Evolutionary conservation across 129 eudicot genomes (phyloP).

Genomic region (Artemisia tridentata): DNA sequence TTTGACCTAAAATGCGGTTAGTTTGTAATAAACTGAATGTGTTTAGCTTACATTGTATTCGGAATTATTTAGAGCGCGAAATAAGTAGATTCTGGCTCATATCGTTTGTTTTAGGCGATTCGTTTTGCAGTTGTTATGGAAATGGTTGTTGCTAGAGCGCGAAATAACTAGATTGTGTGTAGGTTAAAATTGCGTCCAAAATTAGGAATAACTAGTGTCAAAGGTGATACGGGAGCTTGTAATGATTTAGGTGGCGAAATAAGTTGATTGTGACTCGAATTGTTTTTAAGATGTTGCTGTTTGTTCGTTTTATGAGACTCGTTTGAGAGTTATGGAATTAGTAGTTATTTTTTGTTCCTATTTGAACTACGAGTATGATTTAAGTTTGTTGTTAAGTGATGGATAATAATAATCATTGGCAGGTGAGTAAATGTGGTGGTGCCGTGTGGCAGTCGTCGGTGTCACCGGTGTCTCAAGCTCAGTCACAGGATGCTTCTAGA

Average conservation of each 20-base stretch:
- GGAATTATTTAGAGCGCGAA: neutral
- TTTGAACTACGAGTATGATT: constrained; percentile 10
- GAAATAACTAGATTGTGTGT: too few relatives aligned
- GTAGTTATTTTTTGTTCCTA: neutral
- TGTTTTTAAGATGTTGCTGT: too few relatives aligned
- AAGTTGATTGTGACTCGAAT: too few relatives aligned
- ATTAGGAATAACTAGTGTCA: too few relatives aligned
- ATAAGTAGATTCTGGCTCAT: too few relatives aligned
- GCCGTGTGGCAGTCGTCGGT: constrained; percentile 35
- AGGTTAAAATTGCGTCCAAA: too few relatives aligned
- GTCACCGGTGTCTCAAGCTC: constrained; percentile 28
- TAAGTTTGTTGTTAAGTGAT: constrained; percentile 23
- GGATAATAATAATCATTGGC: constrained; percentile 36
- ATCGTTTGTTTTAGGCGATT: too few relatives aligned
- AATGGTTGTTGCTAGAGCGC: too few relatives aligned
- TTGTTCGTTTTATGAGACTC: too few relatives aligned
- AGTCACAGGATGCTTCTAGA: constrained; percentile 28
- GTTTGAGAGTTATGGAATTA: neutral
- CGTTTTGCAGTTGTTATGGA: too few relatives aligned
- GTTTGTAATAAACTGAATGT: constrained; percentile 5
- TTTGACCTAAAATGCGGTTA: neutral
- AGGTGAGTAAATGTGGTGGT: constrained; percentile 27
- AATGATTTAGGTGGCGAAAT: neutral
- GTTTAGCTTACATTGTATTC: neutral
- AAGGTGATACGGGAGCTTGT: too few relatives aligned